phyloP scores from a whole-genome alignment of 495 filamentous ascomycete genomes.

The Penicillium longicatenatum region DNA sequence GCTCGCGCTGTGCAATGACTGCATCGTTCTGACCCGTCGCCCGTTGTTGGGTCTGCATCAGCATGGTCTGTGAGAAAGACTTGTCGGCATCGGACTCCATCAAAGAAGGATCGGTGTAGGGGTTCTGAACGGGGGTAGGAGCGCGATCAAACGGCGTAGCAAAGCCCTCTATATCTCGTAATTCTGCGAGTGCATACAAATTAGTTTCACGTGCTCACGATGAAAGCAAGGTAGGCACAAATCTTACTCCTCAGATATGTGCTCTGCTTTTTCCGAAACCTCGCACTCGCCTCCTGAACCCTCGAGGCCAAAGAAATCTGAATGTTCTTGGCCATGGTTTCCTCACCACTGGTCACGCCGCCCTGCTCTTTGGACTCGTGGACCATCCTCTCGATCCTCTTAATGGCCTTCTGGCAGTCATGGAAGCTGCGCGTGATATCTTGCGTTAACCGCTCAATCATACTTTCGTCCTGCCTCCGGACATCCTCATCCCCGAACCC shows the following conservation, averaged over 20 bases:
- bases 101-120: conserved; percentile 76
- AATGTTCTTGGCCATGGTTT: conserved; percentile 94
- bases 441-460: conserved; percentile 89
- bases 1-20: conserved; percentile 86
- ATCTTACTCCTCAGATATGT: conserved; percentile 87
- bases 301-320: conserved; percentile 84
- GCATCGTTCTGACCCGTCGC: conserved; percentile 76
- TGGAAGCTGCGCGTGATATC: conserved; percentile 88
- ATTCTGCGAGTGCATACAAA: conserved; percentile 55
- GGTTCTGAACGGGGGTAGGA: conserved; percentile 64
- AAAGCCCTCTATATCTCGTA: conserved; percentile 74
- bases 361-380: conserved; percentile 69
- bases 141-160: conserved; percentile 62
- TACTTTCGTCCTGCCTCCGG: conserved; percentile 76
- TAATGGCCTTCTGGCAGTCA: conserved; percentile 82
- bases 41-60: conserved; percentile 73
- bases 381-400: conserved; percentile 84
- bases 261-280: conserved; percentile 95
- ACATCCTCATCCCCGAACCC: conserved; percentile 95
- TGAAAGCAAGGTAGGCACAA: not conserved
- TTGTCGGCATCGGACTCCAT: conserved; percentile 90
- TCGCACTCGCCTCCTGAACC: conserved; percentile 90
- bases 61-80: conserved; percentile 84
- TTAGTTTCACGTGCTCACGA: not conserved
- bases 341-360: conserved; percentile 74